Conservation (phyloP, 768 basidiomycete genomes). For the Hortiboletus campestris region DNA sequence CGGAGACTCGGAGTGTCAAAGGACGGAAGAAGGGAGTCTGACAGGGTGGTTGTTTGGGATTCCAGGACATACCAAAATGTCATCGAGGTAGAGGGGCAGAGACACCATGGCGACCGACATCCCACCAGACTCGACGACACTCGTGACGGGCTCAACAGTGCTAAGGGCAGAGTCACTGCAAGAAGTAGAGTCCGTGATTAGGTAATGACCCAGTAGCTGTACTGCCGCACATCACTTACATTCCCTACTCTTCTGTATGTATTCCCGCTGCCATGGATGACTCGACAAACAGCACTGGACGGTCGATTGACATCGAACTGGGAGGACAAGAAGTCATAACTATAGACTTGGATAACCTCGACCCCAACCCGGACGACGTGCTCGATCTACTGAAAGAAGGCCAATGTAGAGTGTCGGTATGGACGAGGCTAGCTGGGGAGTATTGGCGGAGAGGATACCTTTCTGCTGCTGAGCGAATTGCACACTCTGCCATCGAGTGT, state of each 20-base stretch:
- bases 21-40: too few species aligned
- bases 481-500: conserved; percentile 65
- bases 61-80: too few species aligned
- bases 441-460: conserved; percentile 81
- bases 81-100: too few species aligned
- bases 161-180: too few species aligned
- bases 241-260: not conserved
- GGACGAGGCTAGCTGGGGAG: conserved; percentile 83
- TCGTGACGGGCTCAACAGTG: too few species aligned
- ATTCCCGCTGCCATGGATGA: conserved; percentile 18
- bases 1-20: too few species aligned
- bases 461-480: conserved; percentile 75
- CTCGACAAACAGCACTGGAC: conserved; percentile 9
- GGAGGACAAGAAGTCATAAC: conserved; percentile 84
- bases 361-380: conserved; percentile 73
- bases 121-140: too few species aligned
- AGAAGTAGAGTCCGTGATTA: too few species aligned
- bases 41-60: too few species aligned
- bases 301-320: conserved; percentile 72
- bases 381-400: conserved; percentile 71
- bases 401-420: conserved; percentile 68
- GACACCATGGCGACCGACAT: too few species aligned
- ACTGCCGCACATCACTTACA: too few species aligned
- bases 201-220: too few species aligned
- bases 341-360: conserved; percentile 85